phyloP scores from a whole-genome alignment of 371 early-diverging fungal genomes.

The Circinella umbellata region DNA sequence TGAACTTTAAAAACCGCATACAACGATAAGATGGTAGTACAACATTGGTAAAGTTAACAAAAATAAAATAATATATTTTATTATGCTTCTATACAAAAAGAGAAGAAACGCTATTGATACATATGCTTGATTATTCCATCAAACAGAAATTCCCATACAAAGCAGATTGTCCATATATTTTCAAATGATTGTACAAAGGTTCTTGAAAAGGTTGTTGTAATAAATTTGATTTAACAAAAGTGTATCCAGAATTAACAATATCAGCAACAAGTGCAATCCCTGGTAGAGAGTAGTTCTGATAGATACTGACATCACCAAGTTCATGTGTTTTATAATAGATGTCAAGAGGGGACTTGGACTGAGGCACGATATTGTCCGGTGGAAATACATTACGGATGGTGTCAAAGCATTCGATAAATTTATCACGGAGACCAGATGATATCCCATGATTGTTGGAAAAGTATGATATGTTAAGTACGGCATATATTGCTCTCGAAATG shows the following conservation, averaged over 20 bases:
- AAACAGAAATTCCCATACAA: background rate
- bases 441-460: background rate
- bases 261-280: constrained; percentile 6
- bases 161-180: background rate
- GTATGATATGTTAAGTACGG: background rate
- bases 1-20: too few relatives aligned
- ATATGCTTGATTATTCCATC: background rate
- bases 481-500: background rate
- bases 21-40: too few relatives aligned
- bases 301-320: background rate
- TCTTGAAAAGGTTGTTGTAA: background rate
- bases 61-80: too few relatives aligned
- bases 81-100: too few relatives aligned
- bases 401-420: background rate
- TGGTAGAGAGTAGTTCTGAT: constrained; percentile 8
- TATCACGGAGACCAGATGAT: background rate
- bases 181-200: background rate
- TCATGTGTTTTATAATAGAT: background rate
- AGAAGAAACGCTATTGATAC: too few relatives aligned
- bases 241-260: background rate
- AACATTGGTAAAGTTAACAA: too few relatives aligned
- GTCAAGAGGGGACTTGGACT: constrained; percentile 1
- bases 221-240: background rate
- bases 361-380: background rate
- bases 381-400: background rate